Conservation (phyloP, 2,329 filamentous ascomycete species). For the Diplodia mutila region DNA sequence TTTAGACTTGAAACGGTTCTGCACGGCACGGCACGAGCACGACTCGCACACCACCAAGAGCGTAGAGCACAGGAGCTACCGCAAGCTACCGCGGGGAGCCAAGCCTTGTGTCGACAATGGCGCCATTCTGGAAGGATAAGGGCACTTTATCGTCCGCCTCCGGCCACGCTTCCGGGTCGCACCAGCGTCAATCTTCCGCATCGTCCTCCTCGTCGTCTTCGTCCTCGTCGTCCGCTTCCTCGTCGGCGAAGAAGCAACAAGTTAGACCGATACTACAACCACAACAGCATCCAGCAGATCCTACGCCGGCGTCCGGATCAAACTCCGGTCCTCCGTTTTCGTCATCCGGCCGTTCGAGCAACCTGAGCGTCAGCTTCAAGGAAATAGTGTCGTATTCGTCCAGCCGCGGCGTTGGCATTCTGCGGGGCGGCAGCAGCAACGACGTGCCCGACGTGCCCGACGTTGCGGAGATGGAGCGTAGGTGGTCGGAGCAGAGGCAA, state of each 20-base stretch:
- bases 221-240: constrained; percentile 4
- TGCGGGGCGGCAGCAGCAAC: not conserved
- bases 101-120: constrained; percentile 5
- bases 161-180: not conserved
- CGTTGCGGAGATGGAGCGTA: constrained; percentile 17
- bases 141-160: not conserved
- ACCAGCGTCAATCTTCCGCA: not conserved
- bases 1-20: not conserved
- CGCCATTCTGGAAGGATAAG: constrained; percentile 21
- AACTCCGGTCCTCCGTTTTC: not conserved
- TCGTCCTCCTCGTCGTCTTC: constrained; percentile 2
- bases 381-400: constrained; percentile 9
- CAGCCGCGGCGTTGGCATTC: not conserved
- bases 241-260: not conserved
- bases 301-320: not conserved
- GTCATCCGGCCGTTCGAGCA: constrained; percentile 3
- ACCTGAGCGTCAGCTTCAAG: constrained; percentile 18
- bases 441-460: not conserved
- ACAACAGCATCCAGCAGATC: not conserved
- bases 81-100: not conserved
- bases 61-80: not conserved
- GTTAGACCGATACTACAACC: not conserved
- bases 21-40: not conserved
- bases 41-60: not conserved
- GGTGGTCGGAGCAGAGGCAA: constrained; percentile 1